Conservation (phyloP, 164 flowering plant species). For the Liquidambar formosana region DNA sequence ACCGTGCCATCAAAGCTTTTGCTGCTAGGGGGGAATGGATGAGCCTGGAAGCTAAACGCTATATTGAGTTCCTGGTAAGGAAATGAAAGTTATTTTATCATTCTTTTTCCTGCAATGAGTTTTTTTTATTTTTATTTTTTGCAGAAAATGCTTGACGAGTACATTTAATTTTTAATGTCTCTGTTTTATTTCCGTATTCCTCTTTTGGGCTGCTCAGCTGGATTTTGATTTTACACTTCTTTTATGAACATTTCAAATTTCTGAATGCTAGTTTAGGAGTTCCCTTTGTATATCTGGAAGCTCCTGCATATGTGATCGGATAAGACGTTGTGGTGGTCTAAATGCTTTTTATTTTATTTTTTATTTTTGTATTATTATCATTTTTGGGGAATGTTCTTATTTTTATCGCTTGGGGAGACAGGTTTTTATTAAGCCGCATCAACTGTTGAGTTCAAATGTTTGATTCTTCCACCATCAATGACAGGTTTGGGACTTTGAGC, state of each 20-base stretch:
- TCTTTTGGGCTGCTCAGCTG: no score
- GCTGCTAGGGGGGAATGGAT: conserved; percentile 68
- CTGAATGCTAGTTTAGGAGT: no score
- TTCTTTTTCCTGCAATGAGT: not conserved
- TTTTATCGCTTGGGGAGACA: not conserved
- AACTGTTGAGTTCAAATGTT: conserved; percentile 20
- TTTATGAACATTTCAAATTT: no score
- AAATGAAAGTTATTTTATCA: not conserved
- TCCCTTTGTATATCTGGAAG: no score
- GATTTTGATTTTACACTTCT: no score
- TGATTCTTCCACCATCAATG: conserved; percentile 50
- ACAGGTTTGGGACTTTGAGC: conserved; percentile 93
- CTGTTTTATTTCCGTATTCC: no score
- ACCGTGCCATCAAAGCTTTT: conserved; percentile 77
- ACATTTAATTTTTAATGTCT: no score
- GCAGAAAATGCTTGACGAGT: not conserved
- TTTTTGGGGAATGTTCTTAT: not conserved
- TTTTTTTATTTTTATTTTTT: not conserved
- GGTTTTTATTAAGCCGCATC: not conserved
- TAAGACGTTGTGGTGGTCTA: not conserved
- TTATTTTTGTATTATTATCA: not conserved
- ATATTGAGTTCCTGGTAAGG: conserved; percentile 61
- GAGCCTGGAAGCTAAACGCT: conserved; percentile 57
- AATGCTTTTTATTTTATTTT: no score
- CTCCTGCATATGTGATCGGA: no score